Percentiles rank a stretch among this genome's conserved stretches.
Conservation (phyloP, 2,329 filamentous ascomycete species). For the Ceratocystis variospora region DNA sequence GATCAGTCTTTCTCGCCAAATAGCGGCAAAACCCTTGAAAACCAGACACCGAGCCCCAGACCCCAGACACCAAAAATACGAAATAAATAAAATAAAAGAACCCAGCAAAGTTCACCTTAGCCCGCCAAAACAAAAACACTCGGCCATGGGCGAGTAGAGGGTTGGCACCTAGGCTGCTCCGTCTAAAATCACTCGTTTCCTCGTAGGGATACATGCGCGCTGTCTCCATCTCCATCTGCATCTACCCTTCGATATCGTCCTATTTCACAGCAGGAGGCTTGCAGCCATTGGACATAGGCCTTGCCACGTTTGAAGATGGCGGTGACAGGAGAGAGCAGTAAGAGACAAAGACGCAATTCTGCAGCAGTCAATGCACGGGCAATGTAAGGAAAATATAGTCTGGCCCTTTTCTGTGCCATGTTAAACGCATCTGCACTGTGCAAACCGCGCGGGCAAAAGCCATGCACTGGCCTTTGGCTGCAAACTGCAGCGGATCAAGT, state of each 20-base stretch:
- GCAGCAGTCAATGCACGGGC: background rate
- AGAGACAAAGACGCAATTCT: background rate
- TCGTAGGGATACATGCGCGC: background rate
- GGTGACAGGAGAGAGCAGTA: background rate
- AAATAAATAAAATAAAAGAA: too few relatives aligned
- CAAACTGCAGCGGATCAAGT: background rate
- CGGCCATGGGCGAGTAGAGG: too few relatives aligned
- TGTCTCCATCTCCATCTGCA: background rate
- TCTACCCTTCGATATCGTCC: background rate
- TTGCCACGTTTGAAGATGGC: conserved; percentile 5
- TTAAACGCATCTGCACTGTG: background rate
- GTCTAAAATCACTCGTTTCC: background rate
- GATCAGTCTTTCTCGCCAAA: background rate
- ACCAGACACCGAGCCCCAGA: too few relatives aligned
- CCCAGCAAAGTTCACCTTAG: too few relatives aligned
- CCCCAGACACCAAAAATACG: too few relatives aligned
- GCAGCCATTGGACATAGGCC: background rate
- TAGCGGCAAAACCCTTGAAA: background rate
- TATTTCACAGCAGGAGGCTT: background rate
- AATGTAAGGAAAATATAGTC: too few relatives aligned
- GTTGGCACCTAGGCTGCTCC: background rate
- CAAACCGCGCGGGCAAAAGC: background rate
- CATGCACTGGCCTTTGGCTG: background rate
- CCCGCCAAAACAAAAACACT: too few relatives aligned
- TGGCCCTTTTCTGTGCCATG: too few relatives aligned